Evolutionary conservation across 2,329 filamentous ascomycete species (phyloP), one percentile per base, ranked within the genome.

Genomic region (Colletotrichum liriopes): DNA sequence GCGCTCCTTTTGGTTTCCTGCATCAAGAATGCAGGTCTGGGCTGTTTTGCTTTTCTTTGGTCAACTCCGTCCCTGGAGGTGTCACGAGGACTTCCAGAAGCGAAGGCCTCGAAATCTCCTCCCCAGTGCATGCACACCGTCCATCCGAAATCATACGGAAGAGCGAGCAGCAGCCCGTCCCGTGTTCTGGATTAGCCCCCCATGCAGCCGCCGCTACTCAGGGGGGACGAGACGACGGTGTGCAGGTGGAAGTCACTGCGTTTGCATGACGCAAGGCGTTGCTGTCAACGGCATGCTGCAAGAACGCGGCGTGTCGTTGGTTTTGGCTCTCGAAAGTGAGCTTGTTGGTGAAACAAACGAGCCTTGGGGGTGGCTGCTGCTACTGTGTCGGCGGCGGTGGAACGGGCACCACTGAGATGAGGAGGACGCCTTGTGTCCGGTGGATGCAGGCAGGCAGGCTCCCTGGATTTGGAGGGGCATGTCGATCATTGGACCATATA

Each of bases 261-360:
- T 23, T 8, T 63, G 65, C 49, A 59, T 52, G 5, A 32, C 26
- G 35, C 32, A 51, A 63, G 14, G 23, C 32, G 43, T 37, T 32
- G 55, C 39, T 37, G 26, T 12, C n/a, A n/a, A 49, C 37, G 32
- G 58, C 65, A 20, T 29, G 58, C 66, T 58, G 41, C 51, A 35
- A 41, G 16, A 18, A 14, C 39, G 61, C 51, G 51, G 29, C 41
- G 54, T 52, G 49, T 61, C 43, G 69, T 71, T 32, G 29, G 23
- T 43, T 68, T 58, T 68, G 65, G 58, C 58, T 67, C 32, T 37
- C 11, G 32, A 55, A 20, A 37, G 35, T 55, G 32, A 32, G 32
- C 47, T 29, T 23, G 26, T 29, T 23, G 26, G 55, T 55, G 49
- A 45, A 62, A 62, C 64, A 43, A 43, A 23, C 11, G 56, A 29